These are phyloP conservation scores for Phlebopus sp. DNA, from an alignment of 1,284 basidiomycete species.

Conservation along the genomic window DNA sequence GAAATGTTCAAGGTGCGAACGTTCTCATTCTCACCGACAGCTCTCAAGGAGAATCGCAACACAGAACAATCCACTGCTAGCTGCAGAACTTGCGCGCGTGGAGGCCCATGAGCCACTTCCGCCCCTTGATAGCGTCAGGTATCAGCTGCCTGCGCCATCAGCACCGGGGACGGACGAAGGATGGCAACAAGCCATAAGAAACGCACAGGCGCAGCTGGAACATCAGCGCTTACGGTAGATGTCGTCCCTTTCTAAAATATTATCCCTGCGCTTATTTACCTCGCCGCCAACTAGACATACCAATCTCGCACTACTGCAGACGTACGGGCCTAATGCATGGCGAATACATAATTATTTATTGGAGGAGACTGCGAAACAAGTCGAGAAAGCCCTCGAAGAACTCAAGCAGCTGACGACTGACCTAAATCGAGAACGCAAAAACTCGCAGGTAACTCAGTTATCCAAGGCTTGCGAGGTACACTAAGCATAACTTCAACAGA, in stretches of 20 bases:
- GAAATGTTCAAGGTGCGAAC: conserved; percentile 66
- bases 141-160: conserved; percentile 75
- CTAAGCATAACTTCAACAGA: conserved; percentile 40
- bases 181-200: conserved; percentile 76
- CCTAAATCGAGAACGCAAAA: conserved; percentile 85
- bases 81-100: conserved; percentile 71
- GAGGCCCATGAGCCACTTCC: conserved; percentile 69
- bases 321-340: conserved; percentile 90
- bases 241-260: background rate
- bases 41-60: conserved; percentile 12
- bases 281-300: conserved; percentile 63
- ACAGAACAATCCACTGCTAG: conserved; percentile 64
- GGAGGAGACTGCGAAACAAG: conserved; percentile 73
- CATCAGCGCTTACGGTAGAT: conserved; percentile 83
- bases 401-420: conserved; percentile 75
- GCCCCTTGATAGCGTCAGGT: conserved; percentile 76
- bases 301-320: conserved; percentile 82
- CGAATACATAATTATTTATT: conserved; percentile 86
- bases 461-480: background rate
- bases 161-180: conserved; percentile 71
- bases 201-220: conserved; percentile 84
- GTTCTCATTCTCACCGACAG: conserved; percentile 1
- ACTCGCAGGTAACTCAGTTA: conserved; percentile 60
- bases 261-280: conserved; percentile 4
- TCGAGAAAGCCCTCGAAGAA: conserved; percentile 71